Evolutionary conservation across 2,329 filamentous ascomycete species (phyloP).

Genomic region (Tympanopsis confertula): DNA sequence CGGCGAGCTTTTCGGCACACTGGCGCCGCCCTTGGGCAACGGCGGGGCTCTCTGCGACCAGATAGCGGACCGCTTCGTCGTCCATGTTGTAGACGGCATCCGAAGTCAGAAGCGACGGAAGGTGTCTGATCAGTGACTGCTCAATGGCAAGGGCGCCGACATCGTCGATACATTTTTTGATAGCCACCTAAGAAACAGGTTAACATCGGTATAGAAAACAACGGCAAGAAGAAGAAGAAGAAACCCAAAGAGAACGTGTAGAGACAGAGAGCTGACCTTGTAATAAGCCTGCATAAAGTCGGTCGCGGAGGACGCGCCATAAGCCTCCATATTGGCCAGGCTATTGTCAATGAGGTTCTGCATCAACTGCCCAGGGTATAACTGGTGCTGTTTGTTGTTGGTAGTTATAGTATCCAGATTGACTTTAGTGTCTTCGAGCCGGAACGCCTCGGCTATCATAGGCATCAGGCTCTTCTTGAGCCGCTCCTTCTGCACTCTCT

Average conservation of each 20-base stretch:
- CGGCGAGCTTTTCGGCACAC: slow-evolving; percentile 12
- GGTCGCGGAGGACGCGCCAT: slow-evolving; percentile 21
- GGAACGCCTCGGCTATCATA: background rate
- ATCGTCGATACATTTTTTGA: slow-evolving; percentile 14
- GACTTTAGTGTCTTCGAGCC: background rate
- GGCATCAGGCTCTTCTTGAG: slow-evolving; percentile 1
- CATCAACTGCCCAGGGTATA: background rate
- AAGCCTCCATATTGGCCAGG: slow-evolving; percentile 20
- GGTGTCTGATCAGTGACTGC: slow-evolving; percentile 8
- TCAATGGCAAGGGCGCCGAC: slow-evolving; percentile 12
- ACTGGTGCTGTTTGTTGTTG: no score
- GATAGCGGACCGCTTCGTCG: slow-evolving; percentile 6
- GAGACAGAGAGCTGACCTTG: slow-evolving; percentile 17
- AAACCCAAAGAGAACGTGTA: slow-evolving; percentile 1
- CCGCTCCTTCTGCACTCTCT: slow-evolving; percentile 11
- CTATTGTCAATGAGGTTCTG: slow-evolving; percentile 3
- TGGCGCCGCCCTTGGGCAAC: slow-evolving; percentile 6
- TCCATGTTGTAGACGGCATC: slow-evolving; percentile 8
- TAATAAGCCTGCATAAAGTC: slow-evolving; percentile 32
- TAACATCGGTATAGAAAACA: background rate
- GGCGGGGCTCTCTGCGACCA: slow-evolving; percentile 10
- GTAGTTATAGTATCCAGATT: slow-evolving; percentile 1
- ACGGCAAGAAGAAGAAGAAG: slow-evolving; percentile 6
- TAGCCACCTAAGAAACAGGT: slow-evolving; percentile 9
- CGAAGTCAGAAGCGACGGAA: slow-evolving; percentile 9